phyloP scores from a whole-genome alignment of 2,329 filamentous ascomycete species.

The Scortechinia acanthostroma region DNA sequence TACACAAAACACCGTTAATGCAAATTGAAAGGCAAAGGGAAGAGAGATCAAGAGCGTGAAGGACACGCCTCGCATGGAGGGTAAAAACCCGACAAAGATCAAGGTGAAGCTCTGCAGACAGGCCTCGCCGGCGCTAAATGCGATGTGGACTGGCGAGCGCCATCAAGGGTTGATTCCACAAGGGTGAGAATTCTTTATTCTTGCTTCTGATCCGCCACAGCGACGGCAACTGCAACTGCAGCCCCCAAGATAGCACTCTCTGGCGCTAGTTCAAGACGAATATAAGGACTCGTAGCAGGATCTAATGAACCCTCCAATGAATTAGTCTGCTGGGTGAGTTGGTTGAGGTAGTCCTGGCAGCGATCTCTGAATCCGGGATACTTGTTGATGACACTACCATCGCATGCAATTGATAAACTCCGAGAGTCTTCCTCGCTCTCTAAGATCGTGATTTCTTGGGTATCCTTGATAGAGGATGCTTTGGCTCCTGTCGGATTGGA shows the following conservation, averaged over 20 bases:
- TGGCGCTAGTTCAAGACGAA: conserved; percentile 27
- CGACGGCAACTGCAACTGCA: conserved; percentile 34
- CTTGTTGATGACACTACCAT: conserved; percentile 41
- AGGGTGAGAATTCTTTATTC: too few relatives aligned
- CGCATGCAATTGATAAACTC: conserved; percentile 33
- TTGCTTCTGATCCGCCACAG: conserved; percentile 8
- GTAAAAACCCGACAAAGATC: too few relatives aligned
- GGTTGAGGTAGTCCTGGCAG: conserved; percentile 30
- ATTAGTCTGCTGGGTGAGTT: conserved; percentile 20
- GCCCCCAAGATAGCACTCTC: conserved; percentile 34
- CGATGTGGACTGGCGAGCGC: too few relatives aligned
- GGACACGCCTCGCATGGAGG: too few relatives aligned
- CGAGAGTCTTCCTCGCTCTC: conserved; percentile 17
- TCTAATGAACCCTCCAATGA: too few relatives aligned
- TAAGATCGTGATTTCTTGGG: conserved; percentile 17
- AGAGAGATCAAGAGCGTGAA: too few relatives aligned
- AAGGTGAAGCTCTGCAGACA: neutral
- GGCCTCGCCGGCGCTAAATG: neutral
- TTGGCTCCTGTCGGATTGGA: conserved; percentile 8
- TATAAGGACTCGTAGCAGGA: conserved; percentile 8
- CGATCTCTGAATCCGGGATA: conserved; percentile 35
- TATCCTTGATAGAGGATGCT: conserved; percentile 3
- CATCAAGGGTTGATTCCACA: too few relatives aligned
- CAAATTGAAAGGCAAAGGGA: too few relatives aligned
- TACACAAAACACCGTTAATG: too few relatives aligned